Evolutionary conservation across 1,284 basidiomycete species (phyloP), one percentile per base, ranked within the genome.

Genomic region (Malassezia brasiliensis): DNA sequence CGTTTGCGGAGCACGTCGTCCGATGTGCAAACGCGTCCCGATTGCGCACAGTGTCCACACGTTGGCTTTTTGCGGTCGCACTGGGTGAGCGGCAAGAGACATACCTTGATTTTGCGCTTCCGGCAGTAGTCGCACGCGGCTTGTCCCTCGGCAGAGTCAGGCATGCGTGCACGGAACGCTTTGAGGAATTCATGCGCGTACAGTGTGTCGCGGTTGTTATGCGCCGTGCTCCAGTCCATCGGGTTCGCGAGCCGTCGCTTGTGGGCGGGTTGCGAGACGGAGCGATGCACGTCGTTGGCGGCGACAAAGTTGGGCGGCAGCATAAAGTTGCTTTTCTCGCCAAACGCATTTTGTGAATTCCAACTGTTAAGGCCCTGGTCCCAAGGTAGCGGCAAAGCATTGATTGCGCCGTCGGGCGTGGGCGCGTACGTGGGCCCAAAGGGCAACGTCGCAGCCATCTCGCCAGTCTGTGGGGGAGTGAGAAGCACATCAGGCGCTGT

Each of bases 111-210:
- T 22, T 60, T 60, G 28, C 58, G 58, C 19, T 53, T 52, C 1
- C 58, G 58, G 35, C 58, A 60, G 31, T 60, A 60, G 37, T 60
- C 58, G 38, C 58, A 60, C 2, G 58, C 58, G 4, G 58, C 58
- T 22, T 56, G 53, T 0, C 58, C 50, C 19, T 60, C 58, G 6
- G 39, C 35, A 1, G 58, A 60, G 28, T 56, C 50, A 1, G 58
- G 53, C 32, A 48, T 20, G 7, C 58, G 53, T n/a, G 50, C 50
- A 32, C 58, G 53, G 20, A 60, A 50, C 7, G 45, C 50, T 35
- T 53, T 60, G 12, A 60, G 37, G 25, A 60, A 49, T 34, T 60
- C 58, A 31, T 60, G 50, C 7, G 55, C 55, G 36, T 52, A 57
- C 6, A 57, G 46, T 7, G 55, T 52, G 31, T 57, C 55, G 40